phyloP scores from a whole-genome alignment of 2,329 filamentous ascomycete species.

The Aotearoamyces nothofagi region DNA sequence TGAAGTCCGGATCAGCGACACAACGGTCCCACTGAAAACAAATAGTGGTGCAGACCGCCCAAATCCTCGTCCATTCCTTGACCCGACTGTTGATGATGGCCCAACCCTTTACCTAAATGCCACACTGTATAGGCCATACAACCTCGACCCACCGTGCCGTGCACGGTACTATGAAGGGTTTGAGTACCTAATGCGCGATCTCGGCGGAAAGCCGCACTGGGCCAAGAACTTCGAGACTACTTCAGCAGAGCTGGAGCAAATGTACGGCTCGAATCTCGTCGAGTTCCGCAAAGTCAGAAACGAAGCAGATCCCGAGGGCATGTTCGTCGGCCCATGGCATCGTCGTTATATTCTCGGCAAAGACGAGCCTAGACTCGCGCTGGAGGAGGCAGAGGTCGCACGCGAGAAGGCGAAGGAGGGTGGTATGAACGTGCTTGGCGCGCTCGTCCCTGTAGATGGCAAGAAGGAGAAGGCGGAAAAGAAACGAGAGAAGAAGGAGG shows the following conservation, averaged over 20 bases:
- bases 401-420: slow-evolving; percentile 11
- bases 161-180: slow-evolving; percentile 77
- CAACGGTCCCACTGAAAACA: slow-evolving; percentile 23
- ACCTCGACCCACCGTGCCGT: slow-evolving; percentile 59
- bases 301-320: slow-evolving; percentile 61
- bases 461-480: slow-evolving; percentile 1
- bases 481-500: slow-evolving; percentile 1
- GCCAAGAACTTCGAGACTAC: slow-evolving; percentile 72
- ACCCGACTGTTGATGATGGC: slow-evolving; percentile 51
- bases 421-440: slow-evolving; percentile 9
- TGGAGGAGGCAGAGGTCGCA: slow-evolving; percentile 16
- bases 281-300: slow-evolving; percentile 55
- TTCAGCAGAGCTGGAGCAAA: slow-evolving; percentile 42
- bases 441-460: background rate
- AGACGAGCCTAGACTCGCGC: slow-evolving; percentile 8
- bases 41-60: too few species aligned
- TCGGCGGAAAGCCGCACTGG: slow-evolving; percentile 77
- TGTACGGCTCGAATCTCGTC: slow-evolving; percentile 55
- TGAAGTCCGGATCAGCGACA: slow-evolving; percentile 77
- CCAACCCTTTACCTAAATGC: slow-evolving; percentile 83
- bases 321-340: slow-evolving; percentile 90
- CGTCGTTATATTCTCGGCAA: slow-evolving; percentile 43
- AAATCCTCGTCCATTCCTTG: slow-evolving; percentile 47
- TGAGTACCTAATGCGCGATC: slow-evolving; percentile 77
- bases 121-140: slow-evolving; percentile 74